A percentile compares a stretch with the other conserved stretches of the same genome.
phyloP scores from a whole-genome alignment of 768 basidiomycete species.

The Tephrocybe sp. region DNA sequence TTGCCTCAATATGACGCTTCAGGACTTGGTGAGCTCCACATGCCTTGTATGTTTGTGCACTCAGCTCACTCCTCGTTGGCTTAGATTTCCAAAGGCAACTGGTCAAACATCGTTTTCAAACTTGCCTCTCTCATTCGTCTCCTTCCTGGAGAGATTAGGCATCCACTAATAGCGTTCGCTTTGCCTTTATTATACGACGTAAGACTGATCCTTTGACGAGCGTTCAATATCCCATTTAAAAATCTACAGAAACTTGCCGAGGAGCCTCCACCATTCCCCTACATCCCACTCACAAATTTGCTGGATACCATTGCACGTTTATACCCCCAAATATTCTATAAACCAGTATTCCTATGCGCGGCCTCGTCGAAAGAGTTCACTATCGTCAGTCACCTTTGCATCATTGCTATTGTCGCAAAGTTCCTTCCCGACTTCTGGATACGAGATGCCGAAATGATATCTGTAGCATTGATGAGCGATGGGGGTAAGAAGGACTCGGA shows the following conservation, averaged over 20 bases:
- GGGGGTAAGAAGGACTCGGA: constrained; percentile 20
- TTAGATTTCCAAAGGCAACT: constrained; percentile 39
- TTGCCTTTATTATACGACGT: constrained; percentile 53
- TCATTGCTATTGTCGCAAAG: constrained; percentile 47
- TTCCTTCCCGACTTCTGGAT: constrained; percentile 66
- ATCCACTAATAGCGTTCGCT: constrained; percentile 33
- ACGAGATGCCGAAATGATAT: constrained; percentile 70
- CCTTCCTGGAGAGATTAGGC: constrained; percentile 47
- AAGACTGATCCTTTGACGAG: constrained; percentile 16
- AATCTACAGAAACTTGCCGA: constrained; percentile 47
- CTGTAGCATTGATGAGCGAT: constrained; percentile 64
- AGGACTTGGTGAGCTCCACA: constrained; percentile 36
- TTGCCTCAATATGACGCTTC: constrained; percentile 37
- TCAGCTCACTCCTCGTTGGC: constrained; percentile 2
- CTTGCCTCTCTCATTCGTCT: constrained; percentile 41
- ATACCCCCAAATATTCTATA: constrained; percentile 67
- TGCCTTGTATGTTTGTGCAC: background rate
- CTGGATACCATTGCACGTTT: constrained; percentile 47
- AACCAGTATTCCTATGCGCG: constrained; percentile 68
- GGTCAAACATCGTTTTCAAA: constrained; percentile 39
- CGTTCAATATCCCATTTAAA: constrained; percentile 35
- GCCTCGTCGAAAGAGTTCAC: constrained; percentile 60
- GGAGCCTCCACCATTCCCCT: constrained; percentile 51
- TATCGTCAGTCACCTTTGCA: constrained; percentile 56
- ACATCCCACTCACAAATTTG: constrained; percentile 44